Conservation (phyloP, 2,329 filamentous ascomycete genomes). For the Pestalotiopsis sp. region DNA sequence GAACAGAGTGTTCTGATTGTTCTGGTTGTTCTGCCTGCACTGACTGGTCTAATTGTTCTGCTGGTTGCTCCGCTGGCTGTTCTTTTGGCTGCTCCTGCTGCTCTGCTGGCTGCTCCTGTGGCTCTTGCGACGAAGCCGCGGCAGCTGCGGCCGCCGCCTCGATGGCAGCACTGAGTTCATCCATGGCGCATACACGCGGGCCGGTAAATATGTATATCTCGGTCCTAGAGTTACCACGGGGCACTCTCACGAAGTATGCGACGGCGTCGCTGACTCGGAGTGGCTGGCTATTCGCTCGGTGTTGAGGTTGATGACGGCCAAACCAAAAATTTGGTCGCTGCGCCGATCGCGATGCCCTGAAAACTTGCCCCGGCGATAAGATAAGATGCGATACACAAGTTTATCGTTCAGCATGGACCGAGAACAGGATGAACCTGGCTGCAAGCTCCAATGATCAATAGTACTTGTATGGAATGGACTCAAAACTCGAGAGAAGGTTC, state of each 20-base stretch:
- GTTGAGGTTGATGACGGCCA: conserved; percentile 13
- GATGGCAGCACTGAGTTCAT: conserved; percentile 12
- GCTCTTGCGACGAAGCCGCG: neutral
- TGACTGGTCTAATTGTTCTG: neutral
- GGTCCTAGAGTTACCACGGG: conserved; percentile 6
- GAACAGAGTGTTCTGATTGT: neutral
- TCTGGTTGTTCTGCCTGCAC: neutral
- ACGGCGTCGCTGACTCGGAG: conserved; percentile 9
- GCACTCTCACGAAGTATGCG: conserved; percentile 11
- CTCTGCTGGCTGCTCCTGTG: neutral
- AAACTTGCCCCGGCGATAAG: conserved; percentile 19
- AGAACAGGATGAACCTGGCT: neutral
- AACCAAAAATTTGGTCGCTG: conserved; percentile 18
- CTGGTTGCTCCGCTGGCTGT: neutral
- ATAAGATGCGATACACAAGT: conserved; percentile 12
- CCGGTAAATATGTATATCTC: neutral
- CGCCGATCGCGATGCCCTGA: conserved; percentile 21
- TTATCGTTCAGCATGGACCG: neutral
- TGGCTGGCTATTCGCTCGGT: neutral
- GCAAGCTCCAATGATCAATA: neutral
- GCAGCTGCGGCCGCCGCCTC: conserved; percentile 12
- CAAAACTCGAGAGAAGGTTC: neutral
- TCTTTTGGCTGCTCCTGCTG: neutral
- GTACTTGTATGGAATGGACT: neutral
- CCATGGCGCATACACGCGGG: conserved; percentile 15